A percentile compares a stretch with the other conserved stretches of the same genome.
Evolutionary conservation across 1,284 basidiomycete genomes (phyloP).

Genomic region (Irpex rosettiformis): DNA sequence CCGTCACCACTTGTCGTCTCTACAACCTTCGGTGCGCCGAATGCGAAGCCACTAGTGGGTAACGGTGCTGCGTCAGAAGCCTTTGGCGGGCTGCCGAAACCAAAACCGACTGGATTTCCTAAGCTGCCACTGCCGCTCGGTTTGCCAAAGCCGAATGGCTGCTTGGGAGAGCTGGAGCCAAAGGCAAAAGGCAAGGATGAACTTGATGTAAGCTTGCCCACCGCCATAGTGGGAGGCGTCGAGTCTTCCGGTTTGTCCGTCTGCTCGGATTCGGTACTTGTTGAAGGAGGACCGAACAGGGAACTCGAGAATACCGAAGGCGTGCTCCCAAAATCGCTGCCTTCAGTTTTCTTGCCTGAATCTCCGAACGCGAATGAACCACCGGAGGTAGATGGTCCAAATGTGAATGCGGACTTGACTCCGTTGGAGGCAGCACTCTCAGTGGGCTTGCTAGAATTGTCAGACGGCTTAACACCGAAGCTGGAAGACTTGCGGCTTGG

Average conservation of each 20-base stretch:
- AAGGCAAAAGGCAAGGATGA: slow-evolving; percentile 13
- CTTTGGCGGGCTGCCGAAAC: slow-evolving; percentile 40
- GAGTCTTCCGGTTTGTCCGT: slow-evolving; percentile 7
- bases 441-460: neutral
- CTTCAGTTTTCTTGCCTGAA: neutral
- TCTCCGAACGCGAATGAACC: slow-evolving; percentile 7
- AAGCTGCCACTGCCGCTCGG: slow-evolving; percentile 9
- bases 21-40: slow-evolving; percentile 26
- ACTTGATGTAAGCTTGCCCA: slow-evolving; percentile 6
- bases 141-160: slow-evolving; percentile 22
- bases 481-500: slow-evolving; percentile 10
- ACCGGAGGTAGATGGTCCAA: slow-evolving; percentile 13
- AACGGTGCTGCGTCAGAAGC: slow-evolving; percentile 26
- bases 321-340: neutral
- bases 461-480: neutral
- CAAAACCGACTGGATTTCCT: slow-evolving; percentile 55
- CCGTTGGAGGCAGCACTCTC: neutral
- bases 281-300: slow-evolving; percentile 3
- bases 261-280: slow-evolving; percentile 14
- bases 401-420: slow-evolving; percentile 9
- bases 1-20: slow-evolving; percentile 18
- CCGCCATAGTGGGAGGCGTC: slow-evolving; percentile 16
- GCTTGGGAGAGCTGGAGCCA: slow-evolving; percentile 6
- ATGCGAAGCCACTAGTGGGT: slow-evolving; percentile 25
- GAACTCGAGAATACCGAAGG: slow-evolving; percentile 13